Evolutionary conservation across 768 basidiomycete genomes (phyloP).

Genomic region (Leccinellum albellum): DNA sequence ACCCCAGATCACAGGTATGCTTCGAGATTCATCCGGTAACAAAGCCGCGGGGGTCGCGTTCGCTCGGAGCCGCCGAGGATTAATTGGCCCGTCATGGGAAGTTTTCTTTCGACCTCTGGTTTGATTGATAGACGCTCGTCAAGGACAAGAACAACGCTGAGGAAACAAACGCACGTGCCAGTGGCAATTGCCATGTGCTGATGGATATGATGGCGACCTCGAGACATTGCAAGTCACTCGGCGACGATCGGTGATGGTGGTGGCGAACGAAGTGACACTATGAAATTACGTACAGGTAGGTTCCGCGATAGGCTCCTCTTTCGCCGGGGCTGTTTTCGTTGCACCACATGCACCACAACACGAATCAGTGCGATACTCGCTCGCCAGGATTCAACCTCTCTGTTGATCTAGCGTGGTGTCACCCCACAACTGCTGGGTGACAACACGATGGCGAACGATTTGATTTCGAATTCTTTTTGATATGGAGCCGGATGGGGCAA

Average conservation of each 20-base stretch:
- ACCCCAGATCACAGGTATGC: neutral
- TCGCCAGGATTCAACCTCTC: neutral
- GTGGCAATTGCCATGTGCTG: neutral
- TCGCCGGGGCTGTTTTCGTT: neutral
- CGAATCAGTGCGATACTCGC: neutral
- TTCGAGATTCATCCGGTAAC: neutral
- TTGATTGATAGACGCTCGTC: neutral
- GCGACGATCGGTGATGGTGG: neutral
- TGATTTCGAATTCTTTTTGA: neutral
- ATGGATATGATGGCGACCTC: neutral
- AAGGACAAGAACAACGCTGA: neutral
- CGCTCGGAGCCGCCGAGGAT: neutral
- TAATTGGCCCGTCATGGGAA: neutral
- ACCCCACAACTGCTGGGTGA: no score
- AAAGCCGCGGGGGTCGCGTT: neutral
- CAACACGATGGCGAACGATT: no score
- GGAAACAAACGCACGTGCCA: neutral
- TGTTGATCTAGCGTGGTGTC: neutral
- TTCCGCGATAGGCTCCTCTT: neutral
- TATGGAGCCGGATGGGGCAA: neutral
- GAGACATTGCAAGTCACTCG: neutral
- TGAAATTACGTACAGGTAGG: neutral
- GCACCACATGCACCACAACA: neutral
- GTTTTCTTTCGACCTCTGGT: neutral
- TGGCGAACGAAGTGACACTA: neutral